Base-by-base conservation (phyloP, 106 monocot genomes). In the Amphibolis antarctica region DNA sequence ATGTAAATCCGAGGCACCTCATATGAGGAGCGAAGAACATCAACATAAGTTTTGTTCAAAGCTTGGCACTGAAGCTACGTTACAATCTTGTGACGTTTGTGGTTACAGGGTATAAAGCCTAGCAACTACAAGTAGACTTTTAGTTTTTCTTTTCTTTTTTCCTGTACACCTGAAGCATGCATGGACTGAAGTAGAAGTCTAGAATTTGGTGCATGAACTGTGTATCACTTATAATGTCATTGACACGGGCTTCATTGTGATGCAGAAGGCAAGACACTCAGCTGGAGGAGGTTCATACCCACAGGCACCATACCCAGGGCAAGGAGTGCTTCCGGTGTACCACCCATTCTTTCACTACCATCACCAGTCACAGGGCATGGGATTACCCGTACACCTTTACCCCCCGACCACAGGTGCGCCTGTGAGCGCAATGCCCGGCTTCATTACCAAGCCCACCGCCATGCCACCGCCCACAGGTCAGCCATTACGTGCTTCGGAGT, bases 231-330 rank as follows among this genome's bases (percentile, higher is more conserved):
- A 7, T 7, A 36, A 36, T n/a, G 7, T 36, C 7, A 7, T 36
- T 36, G 36, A 36, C 2, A 36, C 7, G 36, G 36, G 7, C 36
- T 23, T 36, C 19, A 61, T 2, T 43, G 19, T 14, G 42, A 31
- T 42, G 63, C 71, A 71, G 71, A 63, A 71, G 55, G 27, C 63
- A 21, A 55, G 71, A 62, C 63, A 30, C 19, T 9, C 63, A 0
- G 60, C 44, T 10, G 71, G 71, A 64, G 61, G 63, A 5, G 71
- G 68, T 10, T 44, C 54, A 21, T 71, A 71, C 54, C 12, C 63
- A 43, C 10, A 44, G 19, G 46, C 60, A 18, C 59, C 46, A 5
- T 60, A 69, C 55, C 55, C 63, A 31, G 63, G 58, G 0, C 60
- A 70, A 45, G 60, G 47, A n/a, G 71, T 49, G 28, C 45, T 19